phyloP scores from a whole-genome alignment of 108 stramenopile species.

The Chaetoceros muelleri region DNA sequence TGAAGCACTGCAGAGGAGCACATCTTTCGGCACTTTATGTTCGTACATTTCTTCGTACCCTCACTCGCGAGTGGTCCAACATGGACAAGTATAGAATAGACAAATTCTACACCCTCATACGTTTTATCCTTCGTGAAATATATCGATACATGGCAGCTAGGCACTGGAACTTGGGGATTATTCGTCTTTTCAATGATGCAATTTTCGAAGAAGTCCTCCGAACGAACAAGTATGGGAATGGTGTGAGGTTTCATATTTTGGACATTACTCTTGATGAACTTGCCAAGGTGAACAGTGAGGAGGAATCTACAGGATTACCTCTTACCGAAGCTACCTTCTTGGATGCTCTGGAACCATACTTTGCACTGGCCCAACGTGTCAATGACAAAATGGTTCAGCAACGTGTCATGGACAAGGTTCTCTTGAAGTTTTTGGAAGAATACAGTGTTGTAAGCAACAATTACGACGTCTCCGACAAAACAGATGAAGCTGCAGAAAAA shows the following conservation, averaged over 20 bases:
- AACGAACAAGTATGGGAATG: conserved; percentile 59
- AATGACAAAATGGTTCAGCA: conserved; percentile 58
- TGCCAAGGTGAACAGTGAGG: conserved; percentile 53
- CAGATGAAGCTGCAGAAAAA: conserved; percentile 16
- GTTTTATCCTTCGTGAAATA: conserved; percentile 55
- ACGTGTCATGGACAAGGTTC: conserved; percentile 66
- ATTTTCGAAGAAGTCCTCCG: conserved; percentile 70
- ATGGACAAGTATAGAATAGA: conserved; percentile 91
- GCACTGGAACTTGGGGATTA: conserved; percentile 76
- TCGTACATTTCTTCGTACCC: conserved; percentile 69
- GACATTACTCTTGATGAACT: conserved; percentile 81
- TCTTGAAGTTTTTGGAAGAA: conserved; percentile 65
- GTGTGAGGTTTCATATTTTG: conserved; percentile 80
- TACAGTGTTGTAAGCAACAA: conserved; percentile 47
- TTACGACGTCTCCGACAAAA: background rate
- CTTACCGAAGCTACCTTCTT: conserved; percentile 78
- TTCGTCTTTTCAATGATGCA: conserved; percentile 78
- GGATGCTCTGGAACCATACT: conserved; percentile 76
- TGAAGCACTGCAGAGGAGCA: conserved; percentile 69
- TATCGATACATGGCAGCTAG: conserved; percentile 82
- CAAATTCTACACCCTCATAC: conserved; percentile 85
- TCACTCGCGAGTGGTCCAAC: conserved; percentile 82
- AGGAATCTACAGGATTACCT: conserved; percentile 22
- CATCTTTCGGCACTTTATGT: conserved; percentile 74
- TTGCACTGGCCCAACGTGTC: conserved; percentile 58